Evolutionary conservation across 805 yeast genomes (phyloP), one percentile per base, ranked within the genome.

Genomic region (Nakazawaea laoshanensis): DNA sequence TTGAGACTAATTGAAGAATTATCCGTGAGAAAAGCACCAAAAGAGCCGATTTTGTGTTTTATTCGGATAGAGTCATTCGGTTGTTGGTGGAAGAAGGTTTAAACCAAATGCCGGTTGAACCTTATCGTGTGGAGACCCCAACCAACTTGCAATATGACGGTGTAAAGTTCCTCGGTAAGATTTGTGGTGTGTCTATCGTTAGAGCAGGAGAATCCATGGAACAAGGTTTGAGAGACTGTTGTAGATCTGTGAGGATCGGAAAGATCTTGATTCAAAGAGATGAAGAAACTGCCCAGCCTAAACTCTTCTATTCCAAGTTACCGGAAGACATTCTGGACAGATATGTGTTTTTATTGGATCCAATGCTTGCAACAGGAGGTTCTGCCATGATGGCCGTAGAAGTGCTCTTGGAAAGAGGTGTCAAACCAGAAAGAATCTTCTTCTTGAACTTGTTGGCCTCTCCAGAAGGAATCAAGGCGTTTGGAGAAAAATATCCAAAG

Each of bases 191-290:
- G 23, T 86, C 96, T 12, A 92, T 92, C 52, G 94, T 92, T 48
- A 73, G 99, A 54, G 99, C 99, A 4, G 99, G 99, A 44, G 99
- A 92, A 59, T 81, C 94, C 27, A 92, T 92, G 99, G 99, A 92
- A 59, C 94, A 86, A 67, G 98, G 97, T 21, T 66, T 92, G 43
- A 76, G 99, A 56, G 97, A 89, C 55, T 89, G 98, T 59, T 87
- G 97, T 56, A 73, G 98, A 44, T 81, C 94, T 8, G 98, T 92
- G 24, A 71, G 97, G 52, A 83, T 92, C 40, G 99, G 99, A 34
- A 92, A 92, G 65, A 89, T 92, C 46, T 67, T 92, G 52, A 92
- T 92, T 47, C 99, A 92, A 64, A 74, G 99, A 59, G 96, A 92
- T 52, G 99, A 92, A 61, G 98, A 92, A 60, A 92, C 97, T 17